Conservation (phyloP, 345 rosid genomes). For the Melaleuca alternifolia region DNA sequence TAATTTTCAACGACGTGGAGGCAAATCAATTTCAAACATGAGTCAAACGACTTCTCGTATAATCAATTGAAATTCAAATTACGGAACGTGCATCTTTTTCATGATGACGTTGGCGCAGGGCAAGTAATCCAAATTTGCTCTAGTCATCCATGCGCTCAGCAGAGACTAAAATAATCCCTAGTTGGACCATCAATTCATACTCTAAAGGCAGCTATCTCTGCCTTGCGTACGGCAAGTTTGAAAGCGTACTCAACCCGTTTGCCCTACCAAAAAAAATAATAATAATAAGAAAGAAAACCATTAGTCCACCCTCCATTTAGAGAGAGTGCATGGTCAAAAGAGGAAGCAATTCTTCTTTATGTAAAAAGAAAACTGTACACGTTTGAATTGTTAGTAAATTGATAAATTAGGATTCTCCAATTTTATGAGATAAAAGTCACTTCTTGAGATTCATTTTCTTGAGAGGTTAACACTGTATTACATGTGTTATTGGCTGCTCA, state of each 20-base stretch:
- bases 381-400: not conserved
- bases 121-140: not conserved
- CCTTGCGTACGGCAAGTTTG: not conserved
- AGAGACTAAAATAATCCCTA: not conserved
- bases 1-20: not conserved
- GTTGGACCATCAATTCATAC: not conserved
- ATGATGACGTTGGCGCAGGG: not conserved
- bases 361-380: not conserved
- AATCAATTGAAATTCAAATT: not conserved
- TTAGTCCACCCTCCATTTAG: not conserved
- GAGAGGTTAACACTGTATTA: not conserved
- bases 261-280: not conserved
- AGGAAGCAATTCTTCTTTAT: not conserved
- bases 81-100: not conserved
- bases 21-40: not conserved
- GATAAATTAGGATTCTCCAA: not conserved
- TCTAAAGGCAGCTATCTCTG: not conserved
- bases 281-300: not conserved
- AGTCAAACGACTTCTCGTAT: not conserved
- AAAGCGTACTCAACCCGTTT: not conserved
- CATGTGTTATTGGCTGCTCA: not conserved
- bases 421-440: not conserved
- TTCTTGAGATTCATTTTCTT: not conserved
- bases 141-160: not conserved
- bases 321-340: not conserved